These are phyloP conservation scores for Bipolaris cookei DNA, from an alignment of 2,329 filamentous ascomycete species.

Conservation along the genomic window DNA sequence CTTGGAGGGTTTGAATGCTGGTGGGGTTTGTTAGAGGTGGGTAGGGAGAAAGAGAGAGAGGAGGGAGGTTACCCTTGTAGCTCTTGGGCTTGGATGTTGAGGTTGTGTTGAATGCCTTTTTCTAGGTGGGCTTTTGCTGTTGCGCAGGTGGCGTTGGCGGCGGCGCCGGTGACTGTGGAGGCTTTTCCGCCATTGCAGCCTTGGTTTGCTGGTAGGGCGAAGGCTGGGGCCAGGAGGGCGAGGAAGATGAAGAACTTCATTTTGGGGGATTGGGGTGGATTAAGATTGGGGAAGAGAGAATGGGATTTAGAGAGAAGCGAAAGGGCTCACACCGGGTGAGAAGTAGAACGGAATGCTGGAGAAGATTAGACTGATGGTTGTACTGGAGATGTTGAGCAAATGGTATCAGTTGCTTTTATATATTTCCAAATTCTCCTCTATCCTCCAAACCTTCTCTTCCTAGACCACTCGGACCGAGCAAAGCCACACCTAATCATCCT, in stretches of 20 bases:
- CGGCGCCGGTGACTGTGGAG: background rate
- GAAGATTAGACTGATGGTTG: background rate
- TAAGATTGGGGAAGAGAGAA: background rate
- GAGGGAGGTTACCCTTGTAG: constrained; percentile 18
- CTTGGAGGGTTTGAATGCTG: constrained; percentile 20
- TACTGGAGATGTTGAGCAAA: background rate
- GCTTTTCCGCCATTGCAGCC: background rate
- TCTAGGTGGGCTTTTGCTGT: constrained; percentile 10
- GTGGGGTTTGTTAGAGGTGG: background rate
- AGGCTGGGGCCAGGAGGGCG: constrained; percentile 1
- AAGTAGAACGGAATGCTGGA: background rate
- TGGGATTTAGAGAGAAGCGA: background rate
- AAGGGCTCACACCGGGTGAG: background rate
- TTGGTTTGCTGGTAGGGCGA: background rate
- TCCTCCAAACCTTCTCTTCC: background rate
- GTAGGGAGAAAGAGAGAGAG: accelerated
- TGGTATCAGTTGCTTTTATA: background rate
- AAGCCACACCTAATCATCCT: background rate
- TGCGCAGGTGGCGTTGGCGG: background rate
- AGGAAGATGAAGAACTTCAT: constrained; percentile 18
- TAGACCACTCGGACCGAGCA: background rate
- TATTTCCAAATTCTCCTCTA: background rate
- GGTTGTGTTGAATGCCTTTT: constrained; percentile 27
- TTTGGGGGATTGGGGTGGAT: background rate
- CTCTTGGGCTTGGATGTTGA: constrained; percentile 31